Evolutionary conservation across 1,284 basidiomycete species (phyloP), one percentile per base, ranked within the genome.

Genomic region (Sporisorium iseilematis-ciliati): DNA sequence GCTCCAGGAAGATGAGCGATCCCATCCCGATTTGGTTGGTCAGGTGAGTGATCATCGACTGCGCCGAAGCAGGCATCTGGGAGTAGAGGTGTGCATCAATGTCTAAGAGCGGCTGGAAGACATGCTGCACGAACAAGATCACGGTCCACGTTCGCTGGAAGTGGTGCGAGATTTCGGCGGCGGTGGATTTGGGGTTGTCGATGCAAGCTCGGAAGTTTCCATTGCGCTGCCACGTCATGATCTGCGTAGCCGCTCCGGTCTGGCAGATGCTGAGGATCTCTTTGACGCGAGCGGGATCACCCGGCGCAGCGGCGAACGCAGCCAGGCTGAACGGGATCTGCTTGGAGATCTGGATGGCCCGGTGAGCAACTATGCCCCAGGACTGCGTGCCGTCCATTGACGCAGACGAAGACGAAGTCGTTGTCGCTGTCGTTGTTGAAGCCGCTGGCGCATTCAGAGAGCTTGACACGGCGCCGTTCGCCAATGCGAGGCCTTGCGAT

Each of bases 201-300:
- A 75, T 59, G 12, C 48, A 26, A 0, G 56, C 48, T 20, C 63
- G 38, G 31, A 75, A 66, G 55, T 66, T 75, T 35, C 66, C 72
- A 10, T 56, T 65, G 31, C 72, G 72, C 51, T 66, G 66, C 72
- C 72, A 75, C 23, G 63, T 56, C 72, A 75, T 65, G 49, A 75
- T 52, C 33, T 75, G 72, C 10, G 72, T 57, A 7, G 62, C 52
- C 4, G 63, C 66, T 33, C 49, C 72, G 4, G 46, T 60, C 59
- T 75, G 72, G n/a, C 21, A 53, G 25, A 75, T 11, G 23, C 38
- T 53, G 5, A 75, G 49, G 26, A 59, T 56, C 59, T 75, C 72
- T 43, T 75, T 75, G 56, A 75, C 63, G n/a, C 57, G 55, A 35
- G 49, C 56, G 4, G 71, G 61, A 50, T 74, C 52, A 10, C 56